Conservation (phyloP, 345 rosid genomes). For the Sisymbrium altissimum region DNA sequence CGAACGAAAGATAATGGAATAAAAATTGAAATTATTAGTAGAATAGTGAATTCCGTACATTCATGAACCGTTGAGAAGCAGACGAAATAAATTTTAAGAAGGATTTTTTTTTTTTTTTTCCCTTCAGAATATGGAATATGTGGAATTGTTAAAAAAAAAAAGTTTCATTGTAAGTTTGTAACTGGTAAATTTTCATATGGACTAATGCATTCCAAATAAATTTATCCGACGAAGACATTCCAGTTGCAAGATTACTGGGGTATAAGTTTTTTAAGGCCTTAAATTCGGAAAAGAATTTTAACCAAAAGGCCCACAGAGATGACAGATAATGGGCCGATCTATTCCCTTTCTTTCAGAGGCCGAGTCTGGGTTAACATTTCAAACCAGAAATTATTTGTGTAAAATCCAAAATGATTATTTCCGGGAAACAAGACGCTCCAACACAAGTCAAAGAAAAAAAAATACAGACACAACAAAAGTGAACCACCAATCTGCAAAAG, state of each 20-base stretch:
- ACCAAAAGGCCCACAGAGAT: conserved; percentile 4
- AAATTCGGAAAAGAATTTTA: background rate
- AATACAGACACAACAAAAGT: conserved; percentile 9
- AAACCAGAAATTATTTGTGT: background rate
- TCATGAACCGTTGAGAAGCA: too few relatives aligned
- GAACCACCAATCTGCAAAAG: conserved; percentile 6
- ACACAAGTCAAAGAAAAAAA: conserved; percentile 11
- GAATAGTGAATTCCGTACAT: too few relatives aligned
- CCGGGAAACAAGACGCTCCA: background rate
- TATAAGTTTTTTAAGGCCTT: background rate
- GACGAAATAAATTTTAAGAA: too few relatives aligned
- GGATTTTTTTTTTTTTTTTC: too few relatives aligned
- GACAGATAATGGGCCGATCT: background rate
- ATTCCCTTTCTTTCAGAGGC: background rate
- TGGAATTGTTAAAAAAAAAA: too few relatives aligned
- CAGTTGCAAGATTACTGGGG: background rate
- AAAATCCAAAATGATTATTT: conserved; percentile 15
- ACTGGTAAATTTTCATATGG: too few relatives aligned
- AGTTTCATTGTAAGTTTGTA: too few relatives aligned
- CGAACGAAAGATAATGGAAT: too few relatives aligned
- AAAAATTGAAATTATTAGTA: too few relatives aligned
- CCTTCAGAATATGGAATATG: too few relatives aligned
- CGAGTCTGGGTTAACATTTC: background rate
- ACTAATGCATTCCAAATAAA: too few relatives aligned
- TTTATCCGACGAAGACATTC: too few relatives aligned